Evolutionary conservation across 1,139 yeast genomes (phyloP), one percentile per base, ranked within the genome.

Genomic region (Lizanozyma gosingica): DNA sequence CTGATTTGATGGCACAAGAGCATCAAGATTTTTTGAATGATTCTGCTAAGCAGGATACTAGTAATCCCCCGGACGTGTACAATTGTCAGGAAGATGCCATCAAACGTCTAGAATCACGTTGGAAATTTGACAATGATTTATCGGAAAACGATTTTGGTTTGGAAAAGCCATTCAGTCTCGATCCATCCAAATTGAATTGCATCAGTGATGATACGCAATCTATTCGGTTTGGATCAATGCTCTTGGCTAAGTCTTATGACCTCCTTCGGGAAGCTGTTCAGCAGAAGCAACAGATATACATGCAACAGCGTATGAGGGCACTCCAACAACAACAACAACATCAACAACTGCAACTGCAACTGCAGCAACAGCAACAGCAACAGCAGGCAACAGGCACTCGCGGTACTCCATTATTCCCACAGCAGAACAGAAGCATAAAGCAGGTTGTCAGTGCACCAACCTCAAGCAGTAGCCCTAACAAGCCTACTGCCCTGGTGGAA

Each of bases 171-270:
- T 74, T 82, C 47, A 73, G 83, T 45, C 73, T 90, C 42, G 80
- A 76, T 54, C 82, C 82, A 1, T 73, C 80, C 0, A 72, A 77
- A 43, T 69, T 88, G 51, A 90, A 88, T 54, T 83, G 85, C 47
- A 86, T 88, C 39, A 78, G 90, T 16, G 84, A 83, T 43, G 94
- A 82, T 42, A 88, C 97, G 0, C 97, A 88, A 60, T 80, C 85
- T 0, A 85, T 90, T 33, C 70, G 97, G 46, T 88, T 90, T 60
- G 96, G 97, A 4, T 80, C 95, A 3, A 87, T 88, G 96, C 63
- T 90, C 36, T 68, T 88, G 38, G 80, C 94, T 3, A 90, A 90
- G 59, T 82, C 96, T 0, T 85, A 84, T 55, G 97, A 83, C 39
- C 62, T 81, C 60, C 59, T 73, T 63, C 56, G 67, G 62, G 78